Evolutionary conservation across 192 early-diverging fungal species (phyloP).

Genomic region (Coemansia sp.): DNA sequence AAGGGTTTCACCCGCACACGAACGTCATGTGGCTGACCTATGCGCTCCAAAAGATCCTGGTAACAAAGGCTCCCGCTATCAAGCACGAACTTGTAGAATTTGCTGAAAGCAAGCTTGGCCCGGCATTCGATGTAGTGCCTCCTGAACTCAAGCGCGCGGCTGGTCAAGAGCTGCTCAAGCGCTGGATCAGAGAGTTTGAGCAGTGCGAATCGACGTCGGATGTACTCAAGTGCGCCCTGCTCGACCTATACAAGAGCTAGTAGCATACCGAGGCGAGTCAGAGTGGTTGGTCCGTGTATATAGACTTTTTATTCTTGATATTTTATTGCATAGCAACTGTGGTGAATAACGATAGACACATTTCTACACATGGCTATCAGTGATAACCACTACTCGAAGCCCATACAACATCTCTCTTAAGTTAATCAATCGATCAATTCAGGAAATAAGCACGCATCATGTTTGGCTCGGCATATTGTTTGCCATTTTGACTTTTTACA

Average conservation of each 20-base stretch:
- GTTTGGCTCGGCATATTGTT: not conserved
- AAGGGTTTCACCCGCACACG: constrained; percentile 49
- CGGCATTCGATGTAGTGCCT: constrained; percentile 22
- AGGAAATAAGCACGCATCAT: not conserved
- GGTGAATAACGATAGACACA: not conserved
- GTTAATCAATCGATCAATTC: not conserved
- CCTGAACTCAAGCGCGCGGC: constrained; percentile 38
- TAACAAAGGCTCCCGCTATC: constrained; percentile 44
- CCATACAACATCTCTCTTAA: not conserved
- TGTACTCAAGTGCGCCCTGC: constrained; percentile 44
- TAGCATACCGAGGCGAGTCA: not conserved
- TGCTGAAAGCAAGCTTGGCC: constrained; percentile 48
- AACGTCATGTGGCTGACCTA: constrained; percentile 55
- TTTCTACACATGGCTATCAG: not conserved
- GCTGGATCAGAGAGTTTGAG: constrained; percentile 56
- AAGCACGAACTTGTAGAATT: constrained; percentile 45
- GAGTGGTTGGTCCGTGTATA: not conserved
- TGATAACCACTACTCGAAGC: not conserved
- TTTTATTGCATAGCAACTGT: not conserved
- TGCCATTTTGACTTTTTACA: not conserved
- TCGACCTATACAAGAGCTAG: constrained; percentile 54
- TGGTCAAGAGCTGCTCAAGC: constrained; percentile 46
- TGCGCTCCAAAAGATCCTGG: constrained; percentile 53
- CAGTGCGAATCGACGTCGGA: constrained; percentile 52
- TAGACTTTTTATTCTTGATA: constrained; percentile 1